Conservation (phyloP, 495 filamentous ascomycete genomes). For the Annulohypoxylon nitens region DNA sequence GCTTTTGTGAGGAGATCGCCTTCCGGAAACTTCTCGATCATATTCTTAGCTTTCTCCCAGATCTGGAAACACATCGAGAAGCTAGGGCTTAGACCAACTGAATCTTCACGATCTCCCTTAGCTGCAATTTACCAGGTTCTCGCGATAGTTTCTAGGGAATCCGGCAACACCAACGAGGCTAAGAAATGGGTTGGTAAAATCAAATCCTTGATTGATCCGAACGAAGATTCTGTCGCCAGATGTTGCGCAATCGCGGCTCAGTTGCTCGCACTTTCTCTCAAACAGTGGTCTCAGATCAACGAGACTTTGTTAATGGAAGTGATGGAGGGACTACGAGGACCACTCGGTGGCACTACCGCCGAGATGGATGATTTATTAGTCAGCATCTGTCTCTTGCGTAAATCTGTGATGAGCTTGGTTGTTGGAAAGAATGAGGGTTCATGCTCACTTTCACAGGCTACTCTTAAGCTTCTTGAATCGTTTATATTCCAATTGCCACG, state of each 20-base stretch:
- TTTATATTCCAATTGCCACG: conserved; percentile 66
- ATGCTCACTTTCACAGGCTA: conserved; percentile 4
- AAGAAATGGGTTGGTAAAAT: conserved; percentile 63
- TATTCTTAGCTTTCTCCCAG: conserved; percentile 40
- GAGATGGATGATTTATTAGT: conserved; percentile 79
- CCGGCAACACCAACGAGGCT: conserved; percentile 59
- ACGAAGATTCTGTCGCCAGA: conserved; percentile 59
- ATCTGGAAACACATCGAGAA: conserved; percentile 51
- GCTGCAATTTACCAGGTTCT: conserved; percentile 58
- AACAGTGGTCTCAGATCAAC: conserved; percentile 48
- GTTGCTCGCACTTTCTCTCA: conserved; percentile 60
- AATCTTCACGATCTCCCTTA: conserved; percentile 52
- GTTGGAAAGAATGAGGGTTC: conserved; percentile 33
- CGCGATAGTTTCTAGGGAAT: conserved; percentile 59
- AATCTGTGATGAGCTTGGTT: conserved; percentile 68
- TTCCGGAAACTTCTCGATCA: conserved; percentile 49
- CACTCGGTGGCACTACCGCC: conserved; percentile 70
- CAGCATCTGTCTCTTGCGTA: conserved; percentile 73
- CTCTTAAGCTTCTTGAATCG: conserved; percentile 57
- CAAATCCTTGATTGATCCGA: conserved; percentile 48
- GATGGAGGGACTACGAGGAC: conserved; percentile 66
- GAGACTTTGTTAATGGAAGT: conserved; percentile 61
- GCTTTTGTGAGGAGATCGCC: conserved; percentile 70
- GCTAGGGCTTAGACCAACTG: conserved; percentile 35
- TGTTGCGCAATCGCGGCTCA: conserved; percentile 59